Conservation (phyloP, 805 yeast genomes). For the Candida nemodendra region DNA sequence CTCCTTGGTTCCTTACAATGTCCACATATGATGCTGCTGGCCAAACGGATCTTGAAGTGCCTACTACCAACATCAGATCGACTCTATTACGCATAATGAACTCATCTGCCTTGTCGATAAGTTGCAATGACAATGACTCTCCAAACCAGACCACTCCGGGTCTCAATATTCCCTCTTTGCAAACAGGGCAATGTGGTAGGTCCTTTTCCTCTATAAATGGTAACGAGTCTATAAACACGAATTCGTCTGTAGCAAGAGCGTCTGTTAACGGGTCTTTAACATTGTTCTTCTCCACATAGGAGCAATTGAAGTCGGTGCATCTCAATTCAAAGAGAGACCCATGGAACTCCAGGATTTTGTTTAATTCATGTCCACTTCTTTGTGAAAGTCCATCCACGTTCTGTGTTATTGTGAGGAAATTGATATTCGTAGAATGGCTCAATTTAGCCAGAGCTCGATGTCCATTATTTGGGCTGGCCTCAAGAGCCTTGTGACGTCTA, state of each 20-base stretch:
- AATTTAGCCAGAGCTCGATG: slow-evolving; percentile 69
- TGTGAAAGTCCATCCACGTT: slow-evolving; percentile 76
- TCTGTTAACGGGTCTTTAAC: slow-evolving; percentile 57
- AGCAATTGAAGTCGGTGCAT: slow-evolving; percentile 78
- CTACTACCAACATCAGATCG: slow-evolving; percentile 78
- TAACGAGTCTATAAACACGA: slow-evolving; percentile 9
- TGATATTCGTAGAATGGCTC: slow-evolving; percentile 37
- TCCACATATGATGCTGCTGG: slow-evolving; percentile 93
- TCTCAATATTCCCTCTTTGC: slow-evolving; percentile 63
- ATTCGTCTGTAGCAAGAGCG: slow-evolving; percentile 12
- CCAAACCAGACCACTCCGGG: slow-evolving; percentile 97
- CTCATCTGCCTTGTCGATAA: slow-evolving; percentile 66
- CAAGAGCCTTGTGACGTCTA: slow-evolving; percentile 61
- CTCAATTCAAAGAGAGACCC: slow-evolving; percentile 72
- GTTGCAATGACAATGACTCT: slow-evolving; percentile 70
- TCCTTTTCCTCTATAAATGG: slow-evolving; percentile 47
- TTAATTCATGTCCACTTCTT: slow-evolving; percentile 60
- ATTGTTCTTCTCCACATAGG: slow-evolving; percentile 53
- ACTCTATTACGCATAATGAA: slow-evolving; percentile 57
- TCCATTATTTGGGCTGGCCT: slow-evolving; percentile 70
- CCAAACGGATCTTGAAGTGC: slow-evolving; percentile 83
- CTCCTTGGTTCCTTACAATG: slow-evolving; percentile 67
- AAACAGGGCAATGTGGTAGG: slow-evolving; percentile 76
- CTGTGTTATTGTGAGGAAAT: slow-evolving; percentile 71
- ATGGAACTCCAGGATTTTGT: slow-evolving; percentile 65